These are phyloP conservation scores for Phaeosphaeria sp. DNA, from an alignment of 2,329 filamentous ascomycete genomes.

Conservation along the genomic window DNA sequence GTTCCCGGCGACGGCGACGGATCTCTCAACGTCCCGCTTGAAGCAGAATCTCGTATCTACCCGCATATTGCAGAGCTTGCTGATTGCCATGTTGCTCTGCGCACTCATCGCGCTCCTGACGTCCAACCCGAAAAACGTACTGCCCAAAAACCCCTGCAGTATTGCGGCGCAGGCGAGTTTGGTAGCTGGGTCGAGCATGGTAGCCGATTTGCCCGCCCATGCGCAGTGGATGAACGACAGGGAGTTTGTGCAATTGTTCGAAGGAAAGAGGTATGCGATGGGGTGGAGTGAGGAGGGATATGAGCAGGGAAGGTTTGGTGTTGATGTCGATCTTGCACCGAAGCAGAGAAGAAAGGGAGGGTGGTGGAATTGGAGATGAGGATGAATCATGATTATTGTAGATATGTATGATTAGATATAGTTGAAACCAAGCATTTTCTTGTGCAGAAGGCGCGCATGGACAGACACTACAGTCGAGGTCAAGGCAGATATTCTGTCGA, in stretches of 20 bases:
- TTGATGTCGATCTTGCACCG: neutral
- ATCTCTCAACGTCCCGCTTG: neutral
- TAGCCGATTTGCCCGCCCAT: neutral
- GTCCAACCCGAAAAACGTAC: neutral
- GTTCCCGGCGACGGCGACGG: neutral
- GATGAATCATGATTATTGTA: neutral
- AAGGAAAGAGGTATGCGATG: neutral
- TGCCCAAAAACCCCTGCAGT: neutral
- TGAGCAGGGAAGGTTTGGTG: neutral
- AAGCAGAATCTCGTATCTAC: neutral
- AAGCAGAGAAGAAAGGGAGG: neutral
- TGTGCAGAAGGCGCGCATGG: no score
- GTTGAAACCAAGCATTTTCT: no score
- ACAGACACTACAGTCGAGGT: no score
- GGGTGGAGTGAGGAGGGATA: constrained; percentile 1
- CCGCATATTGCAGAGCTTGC: neutral
- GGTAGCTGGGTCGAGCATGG: neutral
- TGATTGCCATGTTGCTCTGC: neutral
- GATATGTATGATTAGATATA: no score
- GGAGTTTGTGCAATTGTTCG: neutral
- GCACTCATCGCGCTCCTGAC: neutral
- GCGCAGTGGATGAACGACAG: neutral
- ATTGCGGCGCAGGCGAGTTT: neutral
- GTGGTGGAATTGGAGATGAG: neutral
- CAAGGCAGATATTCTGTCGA: no score